phyloP scores from a whole-genome alignment of 2,329 filamentous ascomycete genomes.

The Escovopsis sp. region DNA sequence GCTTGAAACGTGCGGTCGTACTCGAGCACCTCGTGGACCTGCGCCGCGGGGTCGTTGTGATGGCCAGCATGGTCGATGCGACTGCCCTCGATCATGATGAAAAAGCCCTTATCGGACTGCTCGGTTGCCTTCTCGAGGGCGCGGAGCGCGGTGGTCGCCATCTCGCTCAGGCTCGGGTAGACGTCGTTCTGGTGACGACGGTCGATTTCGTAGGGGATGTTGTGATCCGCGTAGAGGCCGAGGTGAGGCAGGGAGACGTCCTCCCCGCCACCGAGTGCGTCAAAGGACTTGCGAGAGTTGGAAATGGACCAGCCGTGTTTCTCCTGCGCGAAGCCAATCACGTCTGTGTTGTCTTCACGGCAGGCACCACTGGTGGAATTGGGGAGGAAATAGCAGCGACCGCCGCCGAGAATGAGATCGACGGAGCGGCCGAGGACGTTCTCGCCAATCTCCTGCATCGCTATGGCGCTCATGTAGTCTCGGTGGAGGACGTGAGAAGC shows the following conservation, averaged over 20 bases:
- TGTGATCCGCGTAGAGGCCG: slow-evolving; percentile 65
- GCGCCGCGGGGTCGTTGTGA: slow-evolving; percentile 67
- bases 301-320: slow-evolving; percentile 70
- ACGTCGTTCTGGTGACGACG: slow-evolving; percentile 59
- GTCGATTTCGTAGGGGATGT: slow-evolving; percentile 91
- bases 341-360: slow-evolving; percentile 60
- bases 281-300: slow-evolving; percentile 56
- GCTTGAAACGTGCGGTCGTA: slow-evolving; percentile 77
- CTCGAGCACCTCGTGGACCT: slow-evolving; percentile 84
- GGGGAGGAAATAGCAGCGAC: slow-evolving; percentile 81
- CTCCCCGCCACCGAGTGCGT: slow-evolving; percentile 51
- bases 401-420: slow-evolving; percentile 85
- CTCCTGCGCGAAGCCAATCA: slow-evolving; percentile 56
- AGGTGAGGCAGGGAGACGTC: slow-evolving; percentile 64
- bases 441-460: slow-evolving; percentile 79
- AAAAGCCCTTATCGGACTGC: slow-evolving; percentile 83
- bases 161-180: slow-evolving; percentile 84
- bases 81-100: slow-evolving; percentile 95
- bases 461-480: slow-evolving; percentile 76
- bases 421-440: slow-evolving; percentile 76
- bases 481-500: slow-evolving; percentile 72
- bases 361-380: slow-evolving; percentile 73
- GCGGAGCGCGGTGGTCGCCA: slow-evolving; percentile 68
- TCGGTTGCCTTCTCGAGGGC: slow-evolving; percentile 68
- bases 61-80: slow-evolving; percentile 92